Base-by-base conservation (phyloP, 2,329 filamentous ascomycete species). In the Aspergillus felis region DNA sequence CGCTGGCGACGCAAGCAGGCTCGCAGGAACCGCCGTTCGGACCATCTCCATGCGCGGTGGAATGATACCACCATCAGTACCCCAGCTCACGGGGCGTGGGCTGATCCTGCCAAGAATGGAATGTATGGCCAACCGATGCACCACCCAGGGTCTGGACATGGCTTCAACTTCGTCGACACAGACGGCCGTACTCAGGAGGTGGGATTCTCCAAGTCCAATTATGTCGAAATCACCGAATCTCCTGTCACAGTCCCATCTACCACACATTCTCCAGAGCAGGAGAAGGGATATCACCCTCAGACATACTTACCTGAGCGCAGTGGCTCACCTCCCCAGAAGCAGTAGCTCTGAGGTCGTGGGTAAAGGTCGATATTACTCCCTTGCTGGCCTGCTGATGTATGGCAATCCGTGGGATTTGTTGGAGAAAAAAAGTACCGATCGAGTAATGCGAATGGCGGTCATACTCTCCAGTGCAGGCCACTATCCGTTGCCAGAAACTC, bases 1-100 rank as follows among this genome's bases (percentile, higher is more conserved):
- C 71, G 74, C 22, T 71, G 69, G 51, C 74, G 76, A n/a, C 74
- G 77, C 50, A 75, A 72, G 63, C 66, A 70, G 57, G 64, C 63
- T 22, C 61, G 66, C 25, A 66, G 68, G 22, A 53, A 63, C 47
- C 68, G 69, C n/a, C 63, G 65, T 22, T 61, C 67, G 0, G 56
- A 58, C 22, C 65, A 72, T 29, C 58, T 75, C 14, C 71, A 73
- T 52, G 69, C 69, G 6, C 67, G 67, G 38, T 76, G 73, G 71
- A 68, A 71, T 22, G 69, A 72, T 52, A 68, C 70, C 10, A 61
- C 67, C n/a, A 69, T 68, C 48, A 68, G 62, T 52, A 67, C 70
- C 2, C 68, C 71, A 12, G 62, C 61, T 28, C 64, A 67, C 25
- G 66, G 65, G 20, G 61, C 61, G 28, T 73, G 70, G 68, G 64